Evolutionary conservation across 345 rosid genomes (phyloP).

Genomic region (Tarenaya hassleriana): DNA sequence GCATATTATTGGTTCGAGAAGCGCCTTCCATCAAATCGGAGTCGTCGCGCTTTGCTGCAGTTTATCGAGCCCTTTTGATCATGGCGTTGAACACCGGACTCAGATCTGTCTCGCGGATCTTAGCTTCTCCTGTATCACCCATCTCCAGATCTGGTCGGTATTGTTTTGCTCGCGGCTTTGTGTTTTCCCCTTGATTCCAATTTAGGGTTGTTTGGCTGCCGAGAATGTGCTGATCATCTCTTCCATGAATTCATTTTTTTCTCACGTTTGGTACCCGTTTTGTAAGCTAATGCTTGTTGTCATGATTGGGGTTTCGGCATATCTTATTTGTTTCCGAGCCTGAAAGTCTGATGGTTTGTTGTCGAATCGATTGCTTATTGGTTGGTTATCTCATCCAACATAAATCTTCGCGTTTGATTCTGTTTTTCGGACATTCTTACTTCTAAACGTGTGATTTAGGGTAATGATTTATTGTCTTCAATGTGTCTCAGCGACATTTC

Average conservation of each 20-base stretch:
- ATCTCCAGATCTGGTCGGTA: slow-evolving; percentile 53
- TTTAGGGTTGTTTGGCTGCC: slow-evolving; percentile 11
- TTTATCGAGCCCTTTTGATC: slow-evolving; percentile 14
- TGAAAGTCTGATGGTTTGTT: neutral
- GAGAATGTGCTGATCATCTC: neutral
- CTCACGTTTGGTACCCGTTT: neutral
- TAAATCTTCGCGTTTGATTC: neutral
- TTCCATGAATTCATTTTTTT: neutral
- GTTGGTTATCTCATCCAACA: neutral
- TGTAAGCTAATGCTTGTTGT: neutral
- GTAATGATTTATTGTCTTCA: too few relatives aligned
- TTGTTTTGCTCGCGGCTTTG: neutral
- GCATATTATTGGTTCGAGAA: slow-evolving; percentile 10
- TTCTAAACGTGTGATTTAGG: neutral
- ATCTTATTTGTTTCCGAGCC: neutral
- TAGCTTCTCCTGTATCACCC: slow-evolving; percentile 46
- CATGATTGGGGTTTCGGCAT: neutral
- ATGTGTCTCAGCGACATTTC: too few relatives aligned
- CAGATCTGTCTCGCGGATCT: slow-evolving; percentile 66
- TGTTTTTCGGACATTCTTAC: neutral
- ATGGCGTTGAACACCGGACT: slow-evolving; percentile 68
- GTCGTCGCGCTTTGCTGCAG: slow-evolving; percentile 3
- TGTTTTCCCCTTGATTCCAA: neutral
- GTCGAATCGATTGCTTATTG: neutral
- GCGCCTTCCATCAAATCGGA: neutral